Base-by-base conservation (phyloP, 257 asterid genomes). In the Nicotiana benthamiana region DNA sequence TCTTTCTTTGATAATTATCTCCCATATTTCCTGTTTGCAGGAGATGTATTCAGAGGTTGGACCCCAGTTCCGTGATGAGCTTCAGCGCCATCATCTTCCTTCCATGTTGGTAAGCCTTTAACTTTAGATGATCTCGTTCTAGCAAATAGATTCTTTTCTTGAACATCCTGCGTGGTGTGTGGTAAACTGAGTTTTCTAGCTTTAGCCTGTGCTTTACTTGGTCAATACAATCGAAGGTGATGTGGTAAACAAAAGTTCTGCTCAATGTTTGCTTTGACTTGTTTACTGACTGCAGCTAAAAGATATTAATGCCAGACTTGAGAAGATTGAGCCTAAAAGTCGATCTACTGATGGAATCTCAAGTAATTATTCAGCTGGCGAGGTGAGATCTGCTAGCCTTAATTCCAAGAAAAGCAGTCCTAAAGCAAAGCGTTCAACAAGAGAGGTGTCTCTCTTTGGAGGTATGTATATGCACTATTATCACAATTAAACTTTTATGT, bases 21-120 rank as follows among this genome's bases (percentile, higher is more conserved):
- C 16, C 24, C 36, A 13, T 40, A 51, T 65, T 57, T 72, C 86
- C 83, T 54, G 24, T 72, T 72, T 46, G 61, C 92, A 96, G 99
- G 97, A 90, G 89, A 94, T 96, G 99, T 94, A 90, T 85, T 83
- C 92, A 75, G 97, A 92, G 81, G 90, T 89, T 80, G 99, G 98
- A 83, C 89, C 98, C 79, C 99, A 96, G 83, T 94, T 96, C 75
- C 92, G 89, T 40, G 98, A 96, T 83, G 99, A 96, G 85, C 94
- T 96, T 88, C 94, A 92, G 81, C 93, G 98, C 80, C 91, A 94
- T 77, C 89, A 88, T 85, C 90, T 94, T 81, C 94, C 98, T 27
- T 75, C 90, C 32, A 27, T 92, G 81, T 85, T 92, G 98, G 98
- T 96, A 94, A 82, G 80, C 28, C 26, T 18, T 27, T 18, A 59